Conservation (phyloP, 2,329 filamentous ascomycete species). For the Ophiostoma ulmi region DNA sequence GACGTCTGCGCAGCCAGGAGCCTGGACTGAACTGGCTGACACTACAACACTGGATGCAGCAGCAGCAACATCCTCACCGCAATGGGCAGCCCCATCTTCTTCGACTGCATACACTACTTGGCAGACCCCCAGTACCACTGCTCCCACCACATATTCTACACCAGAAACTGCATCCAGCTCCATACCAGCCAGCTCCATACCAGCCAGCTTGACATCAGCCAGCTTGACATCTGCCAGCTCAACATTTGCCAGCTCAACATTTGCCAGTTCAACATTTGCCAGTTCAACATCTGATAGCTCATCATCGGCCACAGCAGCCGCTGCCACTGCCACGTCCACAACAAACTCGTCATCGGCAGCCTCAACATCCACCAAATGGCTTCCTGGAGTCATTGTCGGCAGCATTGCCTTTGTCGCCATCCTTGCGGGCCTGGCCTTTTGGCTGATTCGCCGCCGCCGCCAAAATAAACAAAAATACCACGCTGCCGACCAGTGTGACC, state of each 20-base stretch:
- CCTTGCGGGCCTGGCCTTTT: constrained; percentile 17
- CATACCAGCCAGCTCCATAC: neutral
- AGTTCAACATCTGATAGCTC: neutral
- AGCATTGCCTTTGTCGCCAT: constrained; percentile 30
- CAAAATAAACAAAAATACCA: neutral
- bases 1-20: too few relatives aligned
- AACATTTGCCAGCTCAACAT: neutral
- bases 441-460: constrained; percentile 4
- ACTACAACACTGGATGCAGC: too few relatives aligned
- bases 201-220: too few relatives aligned
- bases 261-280: neutral
- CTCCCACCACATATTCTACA: neutral
- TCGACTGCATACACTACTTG: neutral
- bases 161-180: neutral
- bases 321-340: neutral
- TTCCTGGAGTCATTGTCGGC: constrained; percentile 29
- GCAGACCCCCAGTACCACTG: neutral
- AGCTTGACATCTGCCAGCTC: neutral
- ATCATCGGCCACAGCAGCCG: neutral
- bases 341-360: neutral
- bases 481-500: neutral
- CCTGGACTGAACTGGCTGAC: too few relatives aligned
- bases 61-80: too few relatives aligned
- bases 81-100: too few relatives aligned
- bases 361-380: constrained; percentile 8